Evolutionary conservation across 345 rosid genomes (phyloP), one percentile per base, ranked within the genome.

Genomic region (Noccaea bulbosa): DNA sequence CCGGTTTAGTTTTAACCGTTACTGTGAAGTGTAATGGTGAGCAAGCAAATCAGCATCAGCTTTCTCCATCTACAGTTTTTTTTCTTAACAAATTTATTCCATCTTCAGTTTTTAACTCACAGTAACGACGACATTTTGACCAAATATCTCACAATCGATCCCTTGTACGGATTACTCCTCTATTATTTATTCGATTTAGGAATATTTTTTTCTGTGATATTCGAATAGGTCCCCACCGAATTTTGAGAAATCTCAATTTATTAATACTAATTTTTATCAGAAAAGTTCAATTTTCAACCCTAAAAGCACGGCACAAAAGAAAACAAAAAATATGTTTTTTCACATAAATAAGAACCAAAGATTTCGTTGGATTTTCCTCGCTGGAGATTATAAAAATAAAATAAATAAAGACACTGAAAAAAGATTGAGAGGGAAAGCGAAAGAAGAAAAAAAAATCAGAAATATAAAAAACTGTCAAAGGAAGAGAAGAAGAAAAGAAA

Each of bases 161-260:
- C 58, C 7, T 67, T 14, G 62, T 20, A n/a, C 52, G 69, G 69
- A 65, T 45, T 58, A 43, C 22, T 12, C 65, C 47, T 41, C 62
- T 77, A 65, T 65, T 64, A 77, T 59, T 52, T 71, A 77, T 71
- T 68, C 59, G 52, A 54, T 67, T 43, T 61, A 61, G 22, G 58
- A 67, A 75, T 52, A 68, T 35, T 35, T 51, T 61, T 24, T 34
- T n/a, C 32, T 20, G 14, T 58, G 62, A 67, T 59, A 67, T 74
- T 64, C 66, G 57, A 37, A 72, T 71, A 71, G 74, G 65, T 80
- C 73, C 82, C 77, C 63, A 84, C 84, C 80, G 76, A 85, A 85
- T 84, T 90, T 84, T 81, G 69, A 69, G 79, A 88, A 83, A 82
- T 69, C 61, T 69, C 71, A 27, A 27, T 45, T 52, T 43, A 43